Conservation (phyloP, 805 yeast genomes). For the Sporopachydermia lactativora region DNA sequence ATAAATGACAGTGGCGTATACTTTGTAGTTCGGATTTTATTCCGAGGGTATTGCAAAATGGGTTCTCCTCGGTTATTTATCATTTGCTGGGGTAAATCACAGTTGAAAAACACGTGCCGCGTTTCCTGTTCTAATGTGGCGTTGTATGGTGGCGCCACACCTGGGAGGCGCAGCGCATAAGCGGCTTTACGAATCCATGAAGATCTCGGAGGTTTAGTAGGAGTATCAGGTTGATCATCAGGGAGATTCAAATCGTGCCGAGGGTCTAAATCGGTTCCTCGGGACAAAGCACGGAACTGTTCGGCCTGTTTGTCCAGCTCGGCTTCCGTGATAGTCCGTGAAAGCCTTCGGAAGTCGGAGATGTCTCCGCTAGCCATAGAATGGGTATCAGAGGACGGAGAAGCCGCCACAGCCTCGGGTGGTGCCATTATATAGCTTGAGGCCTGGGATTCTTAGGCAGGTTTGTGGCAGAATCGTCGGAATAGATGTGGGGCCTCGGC, state of each 20-base stretch:
- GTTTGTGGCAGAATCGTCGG: no score
- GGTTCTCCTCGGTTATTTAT: slow-evolving; percentile 51
- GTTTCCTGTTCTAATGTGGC: slow-evolving; percentile 15
- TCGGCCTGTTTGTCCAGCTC: slow-evolving; percentile 5
- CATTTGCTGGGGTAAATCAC: slow-evolving; percentile 42
- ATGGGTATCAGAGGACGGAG: no score
- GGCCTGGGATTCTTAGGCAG: no score
- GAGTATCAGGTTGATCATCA: no score
- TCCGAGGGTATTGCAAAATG: slow-evolving; percentile 52
- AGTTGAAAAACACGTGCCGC: slow-evolving; percentile 45
- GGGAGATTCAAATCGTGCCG: not conserved
- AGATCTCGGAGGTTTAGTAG: not conserved
- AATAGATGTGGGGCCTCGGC: no score
- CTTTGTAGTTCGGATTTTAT: slow-evolving; percentile 90
- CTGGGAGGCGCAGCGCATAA: not conserved
- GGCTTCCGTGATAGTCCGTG: slow-evolving; percentile 27
- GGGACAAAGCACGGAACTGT: slow-evolving; percentile 4
- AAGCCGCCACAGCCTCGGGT: no score
- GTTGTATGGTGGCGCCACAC: not conserved
- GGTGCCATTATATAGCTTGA: no score
- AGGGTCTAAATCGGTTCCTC: slow-evolving; percentile 2
- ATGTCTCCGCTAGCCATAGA: no score
- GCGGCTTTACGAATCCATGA: not conserved
- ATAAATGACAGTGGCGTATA: slow-evolving; percentile 82
- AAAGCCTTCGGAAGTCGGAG: slow-evolving; percentile 31